Base-by-base conservation (phyloP, 2,329 filamentous ascomycete species). In the Calonectria leucothoes region DNA sequence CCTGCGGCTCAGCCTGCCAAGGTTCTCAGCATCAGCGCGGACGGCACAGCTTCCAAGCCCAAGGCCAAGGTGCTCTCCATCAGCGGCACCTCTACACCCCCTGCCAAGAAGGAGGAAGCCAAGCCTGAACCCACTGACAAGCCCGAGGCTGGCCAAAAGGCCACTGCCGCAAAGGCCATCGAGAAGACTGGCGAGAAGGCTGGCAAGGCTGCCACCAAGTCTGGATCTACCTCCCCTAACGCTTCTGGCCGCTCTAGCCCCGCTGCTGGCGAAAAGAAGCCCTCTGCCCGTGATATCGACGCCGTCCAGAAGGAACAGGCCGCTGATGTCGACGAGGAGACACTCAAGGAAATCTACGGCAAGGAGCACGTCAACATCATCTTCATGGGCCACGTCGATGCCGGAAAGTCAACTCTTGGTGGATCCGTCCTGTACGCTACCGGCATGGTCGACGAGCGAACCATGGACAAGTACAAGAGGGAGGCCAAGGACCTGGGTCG, bases 371-470 rank as follows among this genome's bases (percentile, higher is more conserved):
- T 99, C 81, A 99, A 99, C 86, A 94, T 99, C 79, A 98, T 98
- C 77, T 98, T 98, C 87, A 94, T 98, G 82, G 96, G 97, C 66
- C 97, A 99, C 89, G 97, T 99, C 81, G 97, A 99, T 88, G 97
- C 97, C 66, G 97, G 97, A 80, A 99, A 99, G 88, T 98, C 95
- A 48, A 99, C 97, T 4, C 90, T 99, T 7, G 97, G 97, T 83
- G 97, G 97, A 65, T 94, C 94, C 66, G 98, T 99, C 76, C 89
- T 99, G 17, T 98, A 97, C 84, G 92, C 92, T 66, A 98, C 96
- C 6, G 97, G 97, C 74, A 99, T 98, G 97, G 97, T 99, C n/a
- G 97, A 99, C 82, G 95, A 99, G 86, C 92, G 97, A 83, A 99
- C 97, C 42, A 92, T 99, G 89, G 97, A 99, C 68, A 99, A 99